Evolutionary conservation across 306 rosid genomes (phyloP).

Genomic region (Lithocarpus polystachyus): DNA sequence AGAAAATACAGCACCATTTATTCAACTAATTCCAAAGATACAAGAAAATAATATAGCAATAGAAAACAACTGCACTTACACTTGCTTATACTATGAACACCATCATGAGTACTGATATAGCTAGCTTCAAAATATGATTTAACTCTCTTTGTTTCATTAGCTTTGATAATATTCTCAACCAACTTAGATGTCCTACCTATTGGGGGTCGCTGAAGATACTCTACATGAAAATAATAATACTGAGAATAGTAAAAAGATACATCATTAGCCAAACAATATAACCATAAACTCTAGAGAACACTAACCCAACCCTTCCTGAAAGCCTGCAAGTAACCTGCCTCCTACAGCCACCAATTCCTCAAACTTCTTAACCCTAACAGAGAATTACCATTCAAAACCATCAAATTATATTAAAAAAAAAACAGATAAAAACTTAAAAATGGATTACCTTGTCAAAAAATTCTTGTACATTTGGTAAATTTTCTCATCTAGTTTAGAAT

Average conservation of each 20-base stretch:
- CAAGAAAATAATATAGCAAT: too few species aligned
- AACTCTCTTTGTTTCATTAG: conserved; percentile 54
- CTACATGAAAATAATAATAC: conserved; percentile 30
- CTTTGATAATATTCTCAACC: conserved; percentile 43
- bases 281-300: conserved; percentile 15
- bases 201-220: conserved; percentile 58
- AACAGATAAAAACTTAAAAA: neutral
- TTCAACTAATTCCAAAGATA: neutral
- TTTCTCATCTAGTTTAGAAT: conserved; percentile 27
- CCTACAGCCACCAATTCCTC: conserved; percentile 62
- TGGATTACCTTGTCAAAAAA: conserved; percentile 65
- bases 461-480: conserved; percentile 41
- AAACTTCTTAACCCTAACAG: conserved; percentile 56
- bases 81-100: conserved; percentile 39
- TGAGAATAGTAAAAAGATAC: neutral
- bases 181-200: conserved; percentile 51
- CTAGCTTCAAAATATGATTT: conserved; percentile 59
- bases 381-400: conserved; percentile 20
- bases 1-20: neutral
- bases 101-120: conserved; percentile 50
- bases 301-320: conserved; percentile 76
- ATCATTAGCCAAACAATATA: conserved; percentile 1
- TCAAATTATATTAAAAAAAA: neutral
- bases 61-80: conserved; percentile 30
- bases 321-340: conserved; percentile 51